Conservation (phyloP, 495 filamentous ascomycete genomes). For the Lophiotrema nucula region DNA sequence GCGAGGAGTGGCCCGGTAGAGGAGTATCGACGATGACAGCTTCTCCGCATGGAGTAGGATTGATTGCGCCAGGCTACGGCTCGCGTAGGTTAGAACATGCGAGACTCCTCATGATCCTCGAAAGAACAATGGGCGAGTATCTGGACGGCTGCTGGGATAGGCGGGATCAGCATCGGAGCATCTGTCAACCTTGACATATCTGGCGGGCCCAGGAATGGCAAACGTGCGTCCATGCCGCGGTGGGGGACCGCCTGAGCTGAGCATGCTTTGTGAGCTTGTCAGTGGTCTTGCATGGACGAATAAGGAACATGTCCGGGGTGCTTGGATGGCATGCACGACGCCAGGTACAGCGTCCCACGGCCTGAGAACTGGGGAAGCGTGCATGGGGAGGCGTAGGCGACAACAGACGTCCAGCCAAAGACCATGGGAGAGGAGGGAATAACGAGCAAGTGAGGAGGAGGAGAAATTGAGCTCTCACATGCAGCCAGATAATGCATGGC, state of each 20-base stretch:
- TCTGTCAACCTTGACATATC: slow-evolving; percentile 1
- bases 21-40: too few relatives aligned
- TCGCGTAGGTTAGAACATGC: too few relatives aligned
- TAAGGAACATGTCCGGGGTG: not conserved
- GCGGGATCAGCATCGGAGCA: not conserved
- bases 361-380: not conserved
- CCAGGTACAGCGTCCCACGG: slow-evolving; percentile 4
- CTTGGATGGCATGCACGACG: not conserved
- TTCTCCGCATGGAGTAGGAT: slow-evolving; percentile 7
- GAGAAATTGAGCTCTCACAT: not conserved
- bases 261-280: slow-evolving; percentile 5
- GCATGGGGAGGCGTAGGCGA: not conserved
- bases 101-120: slow-evolving; percentile 24
- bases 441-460: not conserved
- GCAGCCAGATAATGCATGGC: not conserved
- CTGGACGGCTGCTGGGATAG: slow-evolving; percentile 13
- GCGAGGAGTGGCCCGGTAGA: too few relatives aligned
- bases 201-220: not conserved
- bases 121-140: slow-evolving; percentile 10
- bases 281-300: not conserved
- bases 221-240: not conserved
- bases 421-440: not conserved
- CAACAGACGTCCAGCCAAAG: not conserved
- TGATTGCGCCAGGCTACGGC: slow-evolving; percentile 21
- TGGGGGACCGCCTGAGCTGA: slow-evolving; percentile 7